A percentile compares a stretch with the other conserved stretches of the same genome.
Conservation (phyloP, 345 rosid species). For the Citrus unshiu region DNA sequence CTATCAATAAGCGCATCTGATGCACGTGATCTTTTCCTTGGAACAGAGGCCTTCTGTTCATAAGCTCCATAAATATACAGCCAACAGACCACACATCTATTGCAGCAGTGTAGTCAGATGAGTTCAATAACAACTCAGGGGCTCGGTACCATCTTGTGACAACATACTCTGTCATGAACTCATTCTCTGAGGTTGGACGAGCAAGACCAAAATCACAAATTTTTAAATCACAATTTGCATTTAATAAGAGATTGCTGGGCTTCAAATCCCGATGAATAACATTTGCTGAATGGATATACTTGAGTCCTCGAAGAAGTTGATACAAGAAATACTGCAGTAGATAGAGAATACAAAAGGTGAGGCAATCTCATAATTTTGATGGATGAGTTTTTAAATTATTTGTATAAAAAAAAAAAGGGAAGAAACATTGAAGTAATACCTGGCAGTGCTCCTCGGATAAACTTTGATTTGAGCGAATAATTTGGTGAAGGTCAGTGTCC, state of each 20-base stretch:
- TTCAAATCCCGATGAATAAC: conserved; percentile 93
- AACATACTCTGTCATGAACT: conserved; percentile 97
- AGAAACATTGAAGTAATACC: conserved; percentile 36
- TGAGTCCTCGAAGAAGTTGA: conserved; percentile 90
- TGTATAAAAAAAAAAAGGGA: background rate
- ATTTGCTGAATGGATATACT: conserved; percentile 94
- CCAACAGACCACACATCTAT: conserved; percentile 99
- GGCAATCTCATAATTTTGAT: conserved; percentile 1
- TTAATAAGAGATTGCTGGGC: conserved; percentile 84
- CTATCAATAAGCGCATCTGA: conserved; percentile 87
- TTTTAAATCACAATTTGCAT: conserved; percentile 92
- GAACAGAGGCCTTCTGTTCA: conserved; percentile 88
- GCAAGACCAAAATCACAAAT: conserved; percentile 96
- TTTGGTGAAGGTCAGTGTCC: conserved; percentile 98
- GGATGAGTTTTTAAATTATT: background rate
- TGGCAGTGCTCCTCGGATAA: conserved; percentile 96
- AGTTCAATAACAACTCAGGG: conserved; percentile 88
- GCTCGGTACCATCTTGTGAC: conserved; percentile 99
- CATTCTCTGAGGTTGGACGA: conserved; percentile 82
- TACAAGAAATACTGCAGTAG: conserved; percentile 83
- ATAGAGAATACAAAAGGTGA: background rate
- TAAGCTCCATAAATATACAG: conserved; percentile 94
- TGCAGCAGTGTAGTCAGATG: conserved; percentile 85
- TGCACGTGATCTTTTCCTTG: conserved; percentile 96
- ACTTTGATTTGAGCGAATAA: conserved; percentile 79